Evolutionary conservation across 306 rosid genomes (phyloP), one percentile per base, ranked within the genome.

Genomic region (Sophora flavescens): DNA sequence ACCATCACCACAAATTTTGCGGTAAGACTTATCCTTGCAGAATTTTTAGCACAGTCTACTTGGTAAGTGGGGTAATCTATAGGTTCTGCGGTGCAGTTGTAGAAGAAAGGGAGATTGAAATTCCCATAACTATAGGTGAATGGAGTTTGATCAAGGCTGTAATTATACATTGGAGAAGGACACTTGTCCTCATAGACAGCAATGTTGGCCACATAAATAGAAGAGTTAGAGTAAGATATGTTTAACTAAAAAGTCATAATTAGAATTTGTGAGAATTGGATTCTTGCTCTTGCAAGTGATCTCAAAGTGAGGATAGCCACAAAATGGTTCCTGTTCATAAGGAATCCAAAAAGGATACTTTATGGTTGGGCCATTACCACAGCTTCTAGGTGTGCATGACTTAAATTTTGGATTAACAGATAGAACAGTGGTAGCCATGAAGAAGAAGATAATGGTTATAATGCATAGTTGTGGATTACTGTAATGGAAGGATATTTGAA

Each of bases 281-380:
- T 79, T 76, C 41, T 70, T 72, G 9, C 81, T 11, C 0, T 15
- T 57, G 83, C 96, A 89, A 67, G 68, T 52, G 42, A 93, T 70
- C 64, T 68, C 75, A 81, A 91, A 93, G 69, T 76, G 72, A 1
- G 87, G 88, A 53, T 69, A 26, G 68, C 95, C 96, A 73, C 95
- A 87, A 61, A 75, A 87, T 53, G 86, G n/a, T 14, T 64, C 77
- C 8, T 89, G 88, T 16, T 73, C 68, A 56, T 74, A 45, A 65
- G 85, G 72, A 78, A 86, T 77, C 94, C 96, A 82, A 45, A 93
- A 90, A 6, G 96, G 96, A 68, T 86, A 93, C 63, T 86, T 86
- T 16, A 90, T 83, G 12, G 41, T 18, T 2, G 87, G 89, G 6
- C 92, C 92, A 70, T 56, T 68, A 44, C 90, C 91, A 72, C 94